A percentile compares a stretch with the other conserved stretches of the same genome.
phyloP scores from a whole-genome alignment of 2,329 filamentous ascomycete species.

The Claviceps cyperi region DNA sequence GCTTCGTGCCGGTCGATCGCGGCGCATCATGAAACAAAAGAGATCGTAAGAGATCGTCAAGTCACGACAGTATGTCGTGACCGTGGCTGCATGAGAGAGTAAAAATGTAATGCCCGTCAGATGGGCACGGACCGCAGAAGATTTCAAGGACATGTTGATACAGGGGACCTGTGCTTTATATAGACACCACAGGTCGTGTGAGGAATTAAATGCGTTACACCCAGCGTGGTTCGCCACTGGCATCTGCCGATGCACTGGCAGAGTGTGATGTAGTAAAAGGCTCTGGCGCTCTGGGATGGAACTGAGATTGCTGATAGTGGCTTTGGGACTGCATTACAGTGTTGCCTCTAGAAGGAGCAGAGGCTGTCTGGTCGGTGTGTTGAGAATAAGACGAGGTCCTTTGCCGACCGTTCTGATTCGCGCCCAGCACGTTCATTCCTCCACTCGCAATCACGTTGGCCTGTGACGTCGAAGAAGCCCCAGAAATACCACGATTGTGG shows the following conservation, averaged over 20 bases:
- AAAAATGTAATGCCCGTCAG: constrained; percentile 10
- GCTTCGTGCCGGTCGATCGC: constrained; percentile 17
- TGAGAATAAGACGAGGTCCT: constrained; percentile 20
- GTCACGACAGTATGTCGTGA: constrained; percentile 23
- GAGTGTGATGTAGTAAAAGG: constrained; percentile 14
- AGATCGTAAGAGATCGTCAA: constrained; percentile 22
- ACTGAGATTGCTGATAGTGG: constrained; percentile 12
- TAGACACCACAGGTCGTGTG: constrained; percentile 10
- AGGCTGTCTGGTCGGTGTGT: constrained; percentile 17
- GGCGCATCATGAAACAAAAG: constrained; percentile 18
- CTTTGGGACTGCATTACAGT: constrained; percentile 14
- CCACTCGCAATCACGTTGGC: constrained; percentile 15
- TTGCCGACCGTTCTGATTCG: constrained; percentile 16
- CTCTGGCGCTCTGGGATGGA: constrained; percentile 14
- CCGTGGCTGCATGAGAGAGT: constrained; percentile 16
- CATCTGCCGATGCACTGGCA: constrained; percentile 13
- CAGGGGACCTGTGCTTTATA: constrained; percentile 15
- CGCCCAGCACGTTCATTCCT: constrained; percentile 9
- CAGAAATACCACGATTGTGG: constrained; percentile 28
- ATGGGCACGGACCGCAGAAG: constrained; percentile 11
- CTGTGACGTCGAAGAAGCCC: constrained; percentile 22
- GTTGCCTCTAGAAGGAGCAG: constrained; percentile 13
- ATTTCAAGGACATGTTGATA: constrained; percentile 11
- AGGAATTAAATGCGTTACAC: constrained; percentile 17
- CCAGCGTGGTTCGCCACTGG: constrained; percentile 22